These are phyloP conservation scores for Massarina eburnea DNA, from an alignment of 2,329 filamentous ascomycete species.

Conservation along the genomic window DNA sequence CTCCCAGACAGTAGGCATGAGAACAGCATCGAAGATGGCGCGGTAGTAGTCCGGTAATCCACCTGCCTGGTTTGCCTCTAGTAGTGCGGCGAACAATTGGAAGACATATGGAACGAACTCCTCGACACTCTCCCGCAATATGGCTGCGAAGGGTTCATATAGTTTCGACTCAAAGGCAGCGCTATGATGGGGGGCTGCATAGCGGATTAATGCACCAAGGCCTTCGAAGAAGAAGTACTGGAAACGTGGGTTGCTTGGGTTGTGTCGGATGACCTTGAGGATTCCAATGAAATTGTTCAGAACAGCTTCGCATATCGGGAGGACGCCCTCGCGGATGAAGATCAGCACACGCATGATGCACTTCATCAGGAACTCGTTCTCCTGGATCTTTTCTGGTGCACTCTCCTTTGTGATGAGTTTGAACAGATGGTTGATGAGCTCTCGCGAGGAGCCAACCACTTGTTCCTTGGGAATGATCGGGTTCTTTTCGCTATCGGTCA, in stretches of 20 bases:
- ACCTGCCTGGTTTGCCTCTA: slow-evolving; percentile 82
- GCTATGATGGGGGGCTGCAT: slow-evolving; percentile 68
- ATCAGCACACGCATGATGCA: slow-evolving; percentile 98
- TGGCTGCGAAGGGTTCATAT: slow-evolving; percentile 78
- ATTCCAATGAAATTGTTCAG: slow-evolving; percentile 84
- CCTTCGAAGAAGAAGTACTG: slow-evolving; percentile 99
- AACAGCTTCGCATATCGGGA: slow-evolving; percentile 74
- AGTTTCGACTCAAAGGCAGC: slow-evolving; percentile 76
- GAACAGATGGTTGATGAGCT: slow-evolving; percentile 87
- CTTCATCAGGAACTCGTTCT: slow-evolving; percentile 98
- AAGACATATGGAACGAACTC: slow-evolving; percentile 98
- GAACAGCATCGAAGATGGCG: slow-evolving; percentile 72
- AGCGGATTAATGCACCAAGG: slow-evolving; percentile 83
- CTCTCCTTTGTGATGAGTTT: slow-evolving; percentile 83
- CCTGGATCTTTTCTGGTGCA: slow-evolving; percentile 89
- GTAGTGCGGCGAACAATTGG: slow-evolving; percentile 86
- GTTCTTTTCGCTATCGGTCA: slow-evolving; percentile 73
- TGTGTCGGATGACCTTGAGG: slow-evolving; percentile 86
- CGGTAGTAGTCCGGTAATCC: slow-evolving; percentile 80
- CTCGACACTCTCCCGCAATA: slow-evolving; percentile 80
- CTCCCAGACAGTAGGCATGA: slow-evolving; percentile 86
- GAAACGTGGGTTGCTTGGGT: slow-evolving; percentile 96
- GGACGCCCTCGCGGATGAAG: slow-evolving; percentile 81
- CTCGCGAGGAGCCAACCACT: slow-evolving; percentile 79
- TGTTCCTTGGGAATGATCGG: slow-evolving; percentile 78